Percentiles rank a stretch among this genome's conserved stretches.
Evolutionary conservation across 2,329 filamentous ascomycete species (phyloP).

Genomic region (Plenodomus tracheiphilus): DNA sequence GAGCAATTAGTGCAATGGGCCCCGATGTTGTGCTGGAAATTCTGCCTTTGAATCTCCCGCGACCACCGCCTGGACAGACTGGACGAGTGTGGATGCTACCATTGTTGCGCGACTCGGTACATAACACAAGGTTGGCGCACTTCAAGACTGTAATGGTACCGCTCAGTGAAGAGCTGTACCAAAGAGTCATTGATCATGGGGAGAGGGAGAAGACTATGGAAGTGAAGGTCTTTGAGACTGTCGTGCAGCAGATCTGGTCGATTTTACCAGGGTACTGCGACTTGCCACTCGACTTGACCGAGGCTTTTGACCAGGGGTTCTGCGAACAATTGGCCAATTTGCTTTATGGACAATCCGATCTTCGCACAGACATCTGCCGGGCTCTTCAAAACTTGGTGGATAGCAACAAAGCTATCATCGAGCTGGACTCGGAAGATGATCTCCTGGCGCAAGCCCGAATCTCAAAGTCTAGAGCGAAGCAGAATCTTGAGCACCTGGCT

Average conservation of each 20-base stretch:
- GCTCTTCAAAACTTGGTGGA: constrained; percentile 86
- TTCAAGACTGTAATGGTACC: constrained; percentile 87
- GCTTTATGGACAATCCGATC: constrained; percentile 86
- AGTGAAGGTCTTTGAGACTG: constrained; percentile 94
- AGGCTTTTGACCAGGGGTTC: constrained; percentile 83
- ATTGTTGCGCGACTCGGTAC: constrained; percentile 83
- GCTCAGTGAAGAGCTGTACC: constrained; percentile 86
- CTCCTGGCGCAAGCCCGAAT: constrained; percentile 78
- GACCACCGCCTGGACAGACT: constrained; percentile 74
- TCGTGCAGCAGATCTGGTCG: constrained; percentile 95
- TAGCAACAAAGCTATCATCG: constrained; percentile 81
- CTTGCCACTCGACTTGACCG: constrained; percentile 71
- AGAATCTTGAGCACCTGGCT: constrained; percentile 81
- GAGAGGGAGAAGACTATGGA: constrained; percentile 88
- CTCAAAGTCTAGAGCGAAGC: constrained; percentile 71
- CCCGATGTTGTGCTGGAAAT: constrained; percentile 80
- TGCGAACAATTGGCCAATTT: constrained; percentile 90
- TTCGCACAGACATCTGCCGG: constrained; percentile 85
- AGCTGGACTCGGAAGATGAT: constrained; percentile 70
- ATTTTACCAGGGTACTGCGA: constrained; percentile 94
- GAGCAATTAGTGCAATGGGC: constrained; percentile 87
- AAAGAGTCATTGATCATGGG: constrained; percentile 82
- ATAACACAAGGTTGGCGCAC: constrained; percentile 83
- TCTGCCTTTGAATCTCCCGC: constrained; percentile 82
- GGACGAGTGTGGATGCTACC: constrained; percentile 95